Base-by-base conservation (phyloP, 805 yeast genomes). In the Kazachstania kunashirensis region DNA sequence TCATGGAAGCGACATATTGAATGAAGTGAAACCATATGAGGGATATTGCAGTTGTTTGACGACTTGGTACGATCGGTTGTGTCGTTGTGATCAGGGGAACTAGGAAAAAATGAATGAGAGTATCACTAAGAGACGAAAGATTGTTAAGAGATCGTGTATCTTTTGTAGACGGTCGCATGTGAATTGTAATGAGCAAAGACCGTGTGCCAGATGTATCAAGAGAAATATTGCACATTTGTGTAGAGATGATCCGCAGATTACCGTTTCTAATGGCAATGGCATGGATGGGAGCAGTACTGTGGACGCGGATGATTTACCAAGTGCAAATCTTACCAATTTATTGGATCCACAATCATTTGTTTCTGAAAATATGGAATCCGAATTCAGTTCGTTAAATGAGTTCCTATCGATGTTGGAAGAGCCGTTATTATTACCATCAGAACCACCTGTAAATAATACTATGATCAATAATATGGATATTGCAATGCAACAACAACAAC, bases 151-250 rank as follows among this genome's bases (percentile, higher is more conserved):
- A 39, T 94, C 97, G 0, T 88, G 97, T 61, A 81, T 88, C 1
- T 88, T 83, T 53, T 88, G 96, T 55, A 73, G 96, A 27, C 66
- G 97, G 37, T 84, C 95, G 0, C 97, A 88, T 57, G 84, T 88
- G 88, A 82, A 85, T 21, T 88, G 97, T 61, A 95, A 86, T 56
- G 80, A 77, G 29, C 64, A 73, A 14, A 59, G 84, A 49, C 77
- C 69, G 62, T 44, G 79, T 92, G 6, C 77, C 34, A 67, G 96
- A 29, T 88, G 97, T 59, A 67, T 88, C 8, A 84, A 82, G 57
- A 66, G 96, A 47, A 83, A 83, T 27, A 89, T 88, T 32, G 88
- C 92, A 3, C 95, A 86, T 58, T 60, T 88, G 21, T 88, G 97
- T 52, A 80, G 74, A 41, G 88, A 80, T 13, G n/a, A n/a, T n/a